phyloP scores from a whole-genome alignment of 2,329 filamentous ascomycete genomes.

The Aspergillus amoenus region DNA sequence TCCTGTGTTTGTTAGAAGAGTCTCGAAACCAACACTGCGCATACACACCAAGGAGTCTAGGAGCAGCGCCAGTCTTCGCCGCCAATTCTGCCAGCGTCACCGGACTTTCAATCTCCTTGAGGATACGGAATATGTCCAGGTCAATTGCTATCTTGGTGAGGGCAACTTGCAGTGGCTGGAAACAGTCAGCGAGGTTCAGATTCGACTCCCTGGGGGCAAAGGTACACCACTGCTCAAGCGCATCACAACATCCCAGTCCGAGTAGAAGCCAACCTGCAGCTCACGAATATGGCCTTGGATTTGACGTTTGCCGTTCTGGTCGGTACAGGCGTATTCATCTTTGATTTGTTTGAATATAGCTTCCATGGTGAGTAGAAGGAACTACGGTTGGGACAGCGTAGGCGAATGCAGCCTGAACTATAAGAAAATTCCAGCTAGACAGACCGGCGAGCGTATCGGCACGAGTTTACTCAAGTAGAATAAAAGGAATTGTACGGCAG shows the following conservation, averaged over 20 bases:
- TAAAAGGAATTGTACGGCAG: no score
- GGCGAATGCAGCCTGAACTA: not conserved
- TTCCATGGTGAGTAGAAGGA: not conserved
- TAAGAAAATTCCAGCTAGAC: not conserved
- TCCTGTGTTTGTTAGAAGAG: conserved; percentile 7
- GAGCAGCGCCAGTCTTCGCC: not conserved
- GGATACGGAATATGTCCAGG: not conserved
- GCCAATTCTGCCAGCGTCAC: not conserved
- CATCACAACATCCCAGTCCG: conserved; percentile 1
- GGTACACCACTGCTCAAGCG: not conserved
- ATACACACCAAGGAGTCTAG: not conserved
- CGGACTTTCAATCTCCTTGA: not conserved
- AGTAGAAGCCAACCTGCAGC: not conserved
- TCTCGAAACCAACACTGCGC: not conserved
- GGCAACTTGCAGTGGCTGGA: not conserved
- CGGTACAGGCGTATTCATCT: not conserved
- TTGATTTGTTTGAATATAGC: not conserved
- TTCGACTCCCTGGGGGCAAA: no score
- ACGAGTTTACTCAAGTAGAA: not conserved
- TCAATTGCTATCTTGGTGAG: not conserved
- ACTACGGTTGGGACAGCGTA: not conserved
- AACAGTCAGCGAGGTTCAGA: not conserved
- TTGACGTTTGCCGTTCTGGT: not conserved
- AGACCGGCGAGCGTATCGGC: not conserved
- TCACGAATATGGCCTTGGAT: not conserved